Evolutionary conservation across 805 yeast species (phyloP).

Genomic region (Starmerella geochares): DNA sequence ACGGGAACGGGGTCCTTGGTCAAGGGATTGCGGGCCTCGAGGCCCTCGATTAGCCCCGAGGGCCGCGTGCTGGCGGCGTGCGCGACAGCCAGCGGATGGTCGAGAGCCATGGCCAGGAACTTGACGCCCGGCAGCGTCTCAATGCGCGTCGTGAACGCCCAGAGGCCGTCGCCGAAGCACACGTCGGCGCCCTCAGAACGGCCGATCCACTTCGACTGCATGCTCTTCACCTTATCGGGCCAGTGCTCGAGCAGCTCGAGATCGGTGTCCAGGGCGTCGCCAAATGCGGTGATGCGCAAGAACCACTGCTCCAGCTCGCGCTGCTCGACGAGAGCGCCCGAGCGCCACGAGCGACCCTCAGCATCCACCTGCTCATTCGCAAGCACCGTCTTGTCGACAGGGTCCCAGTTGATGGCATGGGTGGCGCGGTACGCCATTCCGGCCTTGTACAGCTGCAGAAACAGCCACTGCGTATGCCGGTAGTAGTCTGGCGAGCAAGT

Average conservation of each 20-base stretch:
- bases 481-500: conserved; percentile 84
- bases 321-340: conserved; percentile 90
- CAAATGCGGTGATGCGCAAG: conserved; percentile 75
- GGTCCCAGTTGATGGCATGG: conserved; percentile 97
- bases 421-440: conserved; percentile 78
- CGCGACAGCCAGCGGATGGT: conserved; percentile 49
- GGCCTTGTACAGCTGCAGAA: conserved; percentile 56
- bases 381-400: conserved; percentile 83
- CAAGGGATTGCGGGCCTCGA: conserved; percentile 49
- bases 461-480: conserved; percentile 84
- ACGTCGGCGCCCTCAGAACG: conserved; percentile 71
- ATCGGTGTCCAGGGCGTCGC: conserved; percentile 56
- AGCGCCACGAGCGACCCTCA: conserved; percentile 89
- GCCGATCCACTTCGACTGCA: conserved; percentile 96
- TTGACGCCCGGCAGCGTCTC: conserved; percentile 81
- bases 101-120: conserved; percentile 64
- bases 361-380: conserved; percentile 95
- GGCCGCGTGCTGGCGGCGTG: conserved; percentile 36
- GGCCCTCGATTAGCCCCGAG: conserved; percentile 39
- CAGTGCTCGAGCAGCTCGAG: conserved; percentile 53
- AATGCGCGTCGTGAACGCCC: conserved; percentile 76
- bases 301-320: conserved; percentile 83
- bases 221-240: conserved; percentile 80
- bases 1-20: conserved; percentile 48
- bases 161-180: conserved; percentile 38